phyloP scores from a whole-genome alignment of 2,329 filamentous ascomycete genomes.

The Trichoderma sp. region DNA sequence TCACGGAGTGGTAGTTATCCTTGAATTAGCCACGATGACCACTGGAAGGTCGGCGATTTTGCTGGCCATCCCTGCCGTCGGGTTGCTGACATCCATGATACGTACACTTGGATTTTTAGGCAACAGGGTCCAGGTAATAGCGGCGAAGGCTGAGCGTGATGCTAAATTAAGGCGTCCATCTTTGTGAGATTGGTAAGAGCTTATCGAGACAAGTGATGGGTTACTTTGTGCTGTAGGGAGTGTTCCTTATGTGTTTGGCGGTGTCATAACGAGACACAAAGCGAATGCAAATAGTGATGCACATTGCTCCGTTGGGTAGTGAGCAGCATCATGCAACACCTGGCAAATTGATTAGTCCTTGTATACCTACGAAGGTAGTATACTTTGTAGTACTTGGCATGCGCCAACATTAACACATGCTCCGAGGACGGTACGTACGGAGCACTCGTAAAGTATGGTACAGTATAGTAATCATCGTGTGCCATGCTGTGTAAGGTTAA shows the following conservation, averaged over 20 bases:
- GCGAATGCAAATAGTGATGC: not conserved
- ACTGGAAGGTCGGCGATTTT: not conserved
- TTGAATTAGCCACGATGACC: not conserved
- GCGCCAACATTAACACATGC: not conserved
- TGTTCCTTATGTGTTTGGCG: not conserved
- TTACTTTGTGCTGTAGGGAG: not conserved
- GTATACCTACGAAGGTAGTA: no score
- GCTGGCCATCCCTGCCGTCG: not conserved
- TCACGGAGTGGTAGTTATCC: not conserved
- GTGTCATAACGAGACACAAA: not conserved
- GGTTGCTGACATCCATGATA: not conserved
- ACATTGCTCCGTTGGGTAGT: no score
- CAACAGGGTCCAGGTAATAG: not conserved
- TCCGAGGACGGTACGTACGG: not conserved
- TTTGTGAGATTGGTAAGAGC: not conserved
- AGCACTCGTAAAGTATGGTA: not conserved
- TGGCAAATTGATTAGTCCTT: not conserved
- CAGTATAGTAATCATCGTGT: not conserved
- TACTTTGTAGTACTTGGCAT: not conserved
- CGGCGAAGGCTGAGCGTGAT: not conserved
- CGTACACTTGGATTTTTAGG: not conserved
- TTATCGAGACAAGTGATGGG: not conserved
- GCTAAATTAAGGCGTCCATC: not conserved
- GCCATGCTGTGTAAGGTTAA: not conserved
- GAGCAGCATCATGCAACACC: not conserved